phyloP scores from a whole-genome alignment of 768 basidiomycete genomes.

The Pulveroboletus ravenelii region DNA sequence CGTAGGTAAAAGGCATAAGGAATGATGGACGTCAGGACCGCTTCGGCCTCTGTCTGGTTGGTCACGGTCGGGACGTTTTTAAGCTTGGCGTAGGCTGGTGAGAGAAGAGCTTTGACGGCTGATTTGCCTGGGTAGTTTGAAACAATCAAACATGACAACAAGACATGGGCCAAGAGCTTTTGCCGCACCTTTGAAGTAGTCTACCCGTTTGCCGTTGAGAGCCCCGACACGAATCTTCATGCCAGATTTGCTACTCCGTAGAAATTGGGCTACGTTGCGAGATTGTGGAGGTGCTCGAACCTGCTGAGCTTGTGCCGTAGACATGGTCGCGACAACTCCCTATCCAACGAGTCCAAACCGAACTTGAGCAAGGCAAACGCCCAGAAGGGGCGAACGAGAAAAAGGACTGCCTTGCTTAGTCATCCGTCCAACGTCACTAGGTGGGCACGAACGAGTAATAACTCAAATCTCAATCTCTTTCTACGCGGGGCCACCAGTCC shows the following conservation, averaged over 20 bases:
- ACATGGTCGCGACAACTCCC: constrained; percentile 24
- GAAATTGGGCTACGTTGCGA: constrained; percentile 78
- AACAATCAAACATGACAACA: neutral
- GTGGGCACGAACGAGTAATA: no score
- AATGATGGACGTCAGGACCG: constrained; percentile 64
- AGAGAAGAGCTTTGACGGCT: constrained; percentile 86
- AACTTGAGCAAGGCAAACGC: neutral
- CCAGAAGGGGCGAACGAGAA: neutral
- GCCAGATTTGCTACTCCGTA: constrained; percentile 80
- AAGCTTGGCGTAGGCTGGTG: constrained; percentile 86
- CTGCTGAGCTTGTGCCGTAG: constrained; percentile 61
- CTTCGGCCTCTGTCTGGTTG: constrained; percentile 69
- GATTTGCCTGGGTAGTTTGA: constrained; percentile 66
- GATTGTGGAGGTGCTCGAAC: constrained; percentile 74
- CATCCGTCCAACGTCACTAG: neutral
- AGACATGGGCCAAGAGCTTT: neutral
- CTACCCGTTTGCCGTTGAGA: constrained; percentile 88
- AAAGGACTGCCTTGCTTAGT: constrained; percentile 11
- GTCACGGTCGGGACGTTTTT: constrained; percentile 74
- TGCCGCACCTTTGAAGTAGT: constrained; percentile 92
- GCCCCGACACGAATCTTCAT: constrained; percentile 89
- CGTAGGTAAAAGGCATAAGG: constrained; percentile 90
- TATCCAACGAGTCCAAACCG: neutral
- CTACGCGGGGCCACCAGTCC: neutral
- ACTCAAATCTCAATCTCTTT: neutral